phyloP scores from a whole-genome alignment of 345 rosid genomes.

The Murraya koenigii region DNA sequence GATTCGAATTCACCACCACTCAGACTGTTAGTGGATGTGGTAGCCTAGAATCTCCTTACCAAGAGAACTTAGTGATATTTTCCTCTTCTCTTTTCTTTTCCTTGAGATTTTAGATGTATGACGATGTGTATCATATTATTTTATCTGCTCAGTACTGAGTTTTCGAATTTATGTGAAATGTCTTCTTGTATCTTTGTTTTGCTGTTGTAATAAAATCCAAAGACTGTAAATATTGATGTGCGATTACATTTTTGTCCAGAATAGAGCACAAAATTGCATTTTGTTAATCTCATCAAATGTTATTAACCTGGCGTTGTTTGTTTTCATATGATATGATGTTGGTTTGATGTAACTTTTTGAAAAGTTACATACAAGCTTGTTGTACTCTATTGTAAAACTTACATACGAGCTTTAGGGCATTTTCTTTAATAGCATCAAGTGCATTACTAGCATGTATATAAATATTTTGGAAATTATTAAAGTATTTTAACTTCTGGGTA shows the following conservation, averaged over 20 bases:
- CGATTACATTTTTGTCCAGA: slow-evolving; percentile 4
- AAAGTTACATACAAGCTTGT: neutral
- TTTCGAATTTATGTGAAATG: slow-evolving; percentile 14
- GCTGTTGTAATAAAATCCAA: slow-evolving; percentile 8
- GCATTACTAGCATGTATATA: neutral
- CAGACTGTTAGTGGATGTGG: slow-evolving; percentile 43
- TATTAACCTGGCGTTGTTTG: neutral
- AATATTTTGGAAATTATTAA: slow-evolving; percentile 8
- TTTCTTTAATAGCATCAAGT: neutral
- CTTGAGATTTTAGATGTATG: slow-evolving; percentile 13
- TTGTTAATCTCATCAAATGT: neutral
- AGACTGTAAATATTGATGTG: neutral
- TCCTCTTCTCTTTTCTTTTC: neutral
- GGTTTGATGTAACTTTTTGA: neutral
- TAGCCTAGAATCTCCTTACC: slow-evolving; percentile 44
- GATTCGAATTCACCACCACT: slow-evolving; percentile 36
- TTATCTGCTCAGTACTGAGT: slow-evolving; percentile 2
- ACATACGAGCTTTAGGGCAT: neutral
- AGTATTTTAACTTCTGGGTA: slow-evolving; percentile 19
- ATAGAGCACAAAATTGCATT: neutral
- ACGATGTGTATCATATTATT: slow-evolving; percentile 3
- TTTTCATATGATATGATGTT: neutral
- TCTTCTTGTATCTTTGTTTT: slow-evolving; percentile 17
- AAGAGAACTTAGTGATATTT: slow-evolving; percentile 23
- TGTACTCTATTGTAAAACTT: neutral